Evolutionary conservation across 371 early-diverging fungal species (phyloP).

Genomic region (Gilbertella persicaria): DNA sequence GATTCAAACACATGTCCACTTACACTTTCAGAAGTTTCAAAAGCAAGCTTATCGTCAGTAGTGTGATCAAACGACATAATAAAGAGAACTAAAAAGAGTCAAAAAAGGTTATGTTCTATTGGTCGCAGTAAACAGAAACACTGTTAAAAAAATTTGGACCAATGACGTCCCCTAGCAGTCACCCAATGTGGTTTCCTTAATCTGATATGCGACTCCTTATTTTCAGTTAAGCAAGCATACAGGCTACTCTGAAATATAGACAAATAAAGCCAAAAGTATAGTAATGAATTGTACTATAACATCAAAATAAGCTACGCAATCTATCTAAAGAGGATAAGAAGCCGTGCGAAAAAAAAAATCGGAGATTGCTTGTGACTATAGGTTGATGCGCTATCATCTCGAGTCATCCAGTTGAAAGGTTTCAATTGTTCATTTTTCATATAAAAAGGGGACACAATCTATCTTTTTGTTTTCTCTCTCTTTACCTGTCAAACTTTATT

Average conservation of each 20-base stretch:
- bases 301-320: too few species aligned
- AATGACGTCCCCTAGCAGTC: too few species aligned
- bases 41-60: slow-evolving; percentile 63
- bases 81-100: too few species aligned
- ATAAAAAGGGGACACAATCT: slow-evolving; percentile 1
- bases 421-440: background rate
- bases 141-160: too few species aligned
- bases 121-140: too few species aligned
- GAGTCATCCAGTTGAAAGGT: background rate
- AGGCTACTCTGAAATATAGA: too few species aligned
- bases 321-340: background rate
- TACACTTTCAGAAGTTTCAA: slow-evolving; percentile 71
- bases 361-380: background rate
- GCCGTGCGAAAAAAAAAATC: slow-evolving; percentile 4
- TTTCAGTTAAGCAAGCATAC: too few species aligned
- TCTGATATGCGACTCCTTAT: too few species aligned
- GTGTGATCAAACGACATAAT: slow-evolving; percentile 48
- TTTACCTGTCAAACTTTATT: background rate
- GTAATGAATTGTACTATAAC: too few species aligned
- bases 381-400: background rate
- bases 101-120: background rate
- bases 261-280: too few species aligned
- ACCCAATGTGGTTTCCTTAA: too few species aligned
- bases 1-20: slow-evolving; percentile 11
- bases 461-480: background rate